Evolutionary conservation across 106 monocot species (phyloP).

Genomic region (Dactylorhiza incarnata): DNA sequence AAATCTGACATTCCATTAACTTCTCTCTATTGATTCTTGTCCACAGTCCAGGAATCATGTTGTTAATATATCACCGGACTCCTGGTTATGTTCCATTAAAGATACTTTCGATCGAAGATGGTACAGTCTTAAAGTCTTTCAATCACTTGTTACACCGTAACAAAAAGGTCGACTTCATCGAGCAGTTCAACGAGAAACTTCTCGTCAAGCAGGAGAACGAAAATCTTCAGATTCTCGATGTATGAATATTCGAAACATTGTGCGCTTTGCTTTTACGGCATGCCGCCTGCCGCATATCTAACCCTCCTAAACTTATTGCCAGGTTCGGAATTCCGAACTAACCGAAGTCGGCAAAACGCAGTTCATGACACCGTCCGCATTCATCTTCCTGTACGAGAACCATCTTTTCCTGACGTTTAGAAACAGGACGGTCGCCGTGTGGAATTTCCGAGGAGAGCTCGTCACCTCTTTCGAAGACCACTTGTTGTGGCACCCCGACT

Average conservation of each 20-base stretch:
- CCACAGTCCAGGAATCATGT: constrained; percentile 62
- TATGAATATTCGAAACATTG: constrained; percentile 7
- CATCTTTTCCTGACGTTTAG: constrained; percentile 78
- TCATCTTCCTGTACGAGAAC: constrained; percentile 82
- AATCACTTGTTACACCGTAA: constrained; percentile 52
- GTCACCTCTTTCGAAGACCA: constrained; percentile 84
- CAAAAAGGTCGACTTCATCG: constrained; percentile 71
- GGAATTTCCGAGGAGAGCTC: constrained; percentile 76
- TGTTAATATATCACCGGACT: constrained; percentile 48
- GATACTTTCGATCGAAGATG: constrained; percentile 76
- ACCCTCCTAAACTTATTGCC: background rate
- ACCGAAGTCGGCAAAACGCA: constrained; percentile 60
- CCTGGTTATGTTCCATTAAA: constrained; percentile 46
- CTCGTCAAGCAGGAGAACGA: constrained; percentile 77
- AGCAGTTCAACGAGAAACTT: constrained; percentile 83
- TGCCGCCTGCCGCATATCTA: background rate
- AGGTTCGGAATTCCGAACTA: constrained; percentile 59
- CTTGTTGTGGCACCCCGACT: constrained; percentile 85
- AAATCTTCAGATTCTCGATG: constrained; percentile 79
- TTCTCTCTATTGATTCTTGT: constrained; percentile 1
- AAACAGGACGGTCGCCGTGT: constrained; percentile 68
- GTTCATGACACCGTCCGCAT: constrained; percentile 77
- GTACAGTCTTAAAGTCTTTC: constrained; percentile 57
- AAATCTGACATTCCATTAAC: background rate
- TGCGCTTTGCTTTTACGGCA: background rate